Evolutionary conservation across 495 filamentous ascomycete species (phyloP).

Genomic region (Copromyces sp.): DNA sequence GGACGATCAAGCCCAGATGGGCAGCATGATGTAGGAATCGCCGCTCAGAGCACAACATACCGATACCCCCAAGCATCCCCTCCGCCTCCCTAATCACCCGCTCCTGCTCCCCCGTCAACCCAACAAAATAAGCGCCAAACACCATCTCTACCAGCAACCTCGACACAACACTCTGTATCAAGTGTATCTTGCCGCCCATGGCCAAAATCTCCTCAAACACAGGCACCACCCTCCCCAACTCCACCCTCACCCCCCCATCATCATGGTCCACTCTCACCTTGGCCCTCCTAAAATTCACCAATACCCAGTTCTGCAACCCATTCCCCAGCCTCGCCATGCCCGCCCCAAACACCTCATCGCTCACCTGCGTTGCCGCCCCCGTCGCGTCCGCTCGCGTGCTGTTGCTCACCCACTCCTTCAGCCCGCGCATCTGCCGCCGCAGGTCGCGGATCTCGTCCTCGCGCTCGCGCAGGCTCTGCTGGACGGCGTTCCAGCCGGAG

Average conservation of each 20-base stretch:
- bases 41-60: constrained; percentile 20
- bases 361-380: constrained; percentile 33
- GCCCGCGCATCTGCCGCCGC: constrained; percentile 36
- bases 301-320: constrained; percentile 49
- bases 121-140: constrained; percentile 44
- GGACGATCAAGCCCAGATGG: too few relatives aligned
- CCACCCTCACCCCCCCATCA: constrained; percentile 22
- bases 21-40: too few relatives aligned
- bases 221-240: constrained; percentile 37
- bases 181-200: constrained; percentile 37
- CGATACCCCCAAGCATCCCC: constrained; percentile 31
- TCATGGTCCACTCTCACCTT: constrained; percentile 36
- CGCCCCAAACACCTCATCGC: constrained; percentile 44
- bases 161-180: constrained; percentile 44
- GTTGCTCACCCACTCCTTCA: constrained; percentile 47
- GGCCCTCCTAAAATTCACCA: constrained; percentile 42
- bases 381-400: constrained; percentile 29
- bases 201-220: constrained; percentile 36
- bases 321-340: constrained; percentile 39
- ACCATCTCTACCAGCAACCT: constrained; percentile 39
- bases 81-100: constrained; percentile 33
- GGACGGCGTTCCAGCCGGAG: constrained; percentile 29
- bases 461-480: constrained; percentile 24
- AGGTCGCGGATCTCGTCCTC: constrained; percentile 36
- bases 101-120: constrained; percentile 34